Percentiles rank a stretch among this genome's conserved stretches.
Conservation (phyloP, 2,329 filamentous ascomycete genomes). For the Pseudogymnoascus sp. region DNA sequence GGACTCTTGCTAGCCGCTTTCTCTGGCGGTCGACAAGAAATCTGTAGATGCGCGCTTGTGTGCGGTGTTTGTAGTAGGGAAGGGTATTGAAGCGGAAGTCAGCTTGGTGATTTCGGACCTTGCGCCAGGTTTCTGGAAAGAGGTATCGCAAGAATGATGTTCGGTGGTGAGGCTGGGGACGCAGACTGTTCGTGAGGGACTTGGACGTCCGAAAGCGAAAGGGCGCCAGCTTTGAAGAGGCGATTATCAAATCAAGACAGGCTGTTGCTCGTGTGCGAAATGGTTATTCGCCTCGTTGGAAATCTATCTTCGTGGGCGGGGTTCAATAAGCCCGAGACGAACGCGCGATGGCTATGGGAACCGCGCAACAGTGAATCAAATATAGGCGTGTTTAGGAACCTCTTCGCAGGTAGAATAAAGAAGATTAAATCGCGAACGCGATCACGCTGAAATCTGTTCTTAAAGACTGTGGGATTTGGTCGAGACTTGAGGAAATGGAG, state of each 20-base stretch:
- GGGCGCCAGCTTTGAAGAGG: slow-evolving; percentile 2
- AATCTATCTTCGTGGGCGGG: background rate
- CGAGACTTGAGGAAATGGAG: background rate
- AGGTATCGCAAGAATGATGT: slow-evolving; percentile 56
- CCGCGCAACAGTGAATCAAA: background rate
- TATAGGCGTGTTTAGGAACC: background rate
- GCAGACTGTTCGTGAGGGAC: background rate
- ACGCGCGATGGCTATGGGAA: background rate
- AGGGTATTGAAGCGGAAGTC: slow-evolving; percentile 69
- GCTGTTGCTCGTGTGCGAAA: background rate
- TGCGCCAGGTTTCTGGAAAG: slow-evolving; percentile 56
- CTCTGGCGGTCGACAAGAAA: slow-evolving; percentile 62
- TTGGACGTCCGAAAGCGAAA: slow-evolving; percentile 8
- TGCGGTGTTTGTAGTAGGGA: slow-evolving; percentile 59
- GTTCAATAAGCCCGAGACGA: background rate
- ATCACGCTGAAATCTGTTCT: background rate
- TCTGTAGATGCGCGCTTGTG: slow-evolving; percentile 71
- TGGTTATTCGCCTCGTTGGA: background rate
- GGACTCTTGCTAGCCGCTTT: slow-evolving; percentile 42
- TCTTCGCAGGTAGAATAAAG: background rate
- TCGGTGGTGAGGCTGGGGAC: slow-evolving; percentile 33
- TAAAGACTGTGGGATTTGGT: background rate
- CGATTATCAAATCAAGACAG: background rate
- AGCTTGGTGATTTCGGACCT: slow-evolving; percentile 59
- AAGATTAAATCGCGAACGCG: background rate